A percentile compares a stretch with the other conserved stretches of the same genome.
These are phyloP conservation scores for Coemansia sp. DNA, from an alignment of 192 early-diverging fungal genomes.

Conservation along the genomic window DNA sequence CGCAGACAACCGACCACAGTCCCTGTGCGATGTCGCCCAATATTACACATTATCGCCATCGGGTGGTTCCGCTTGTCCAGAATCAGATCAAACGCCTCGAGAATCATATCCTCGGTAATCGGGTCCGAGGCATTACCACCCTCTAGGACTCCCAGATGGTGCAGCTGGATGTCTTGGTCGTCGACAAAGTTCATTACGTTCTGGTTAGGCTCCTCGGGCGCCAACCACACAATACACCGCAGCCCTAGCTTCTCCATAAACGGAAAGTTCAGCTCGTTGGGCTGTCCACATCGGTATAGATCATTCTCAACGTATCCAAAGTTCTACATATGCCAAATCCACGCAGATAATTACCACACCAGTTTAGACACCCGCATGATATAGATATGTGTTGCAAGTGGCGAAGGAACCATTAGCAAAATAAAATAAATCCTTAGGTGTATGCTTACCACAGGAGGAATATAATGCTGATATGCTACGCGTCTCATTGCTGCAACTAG, in stretches of 20 bases:
- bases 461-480: slow-evolving; percentile 54
- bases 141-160: slow-evolving; percentile 84
- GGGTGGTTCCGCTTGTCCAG: slow-evolving; percentile 89
- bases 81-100: slow-evolving; percentile 85
- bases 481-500: slow-evolving; percentile 27
- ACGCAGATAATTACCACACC: too few species aligned
- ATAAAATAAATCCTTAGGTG: too few species aligned
- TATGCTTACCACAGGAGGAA: slow-evolving; percentile 35
- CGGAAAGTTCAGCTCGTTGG: slow-evolving; percentile 99
- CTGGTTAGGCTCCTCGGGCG: slow-evolving; percentile 95
- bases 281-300: slow-evolving; percentile 94
- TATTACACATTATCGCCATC: slow-evolving; percentile 97
- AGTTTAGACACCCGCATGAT: too few species aligned
- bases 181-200: slow-evolving; percentile 95
- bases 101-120: slow-evolving; percentile 94
- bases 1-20: slow-evolving; percentile 97
- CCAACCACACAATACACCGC: slow-evolving; percentile 92
- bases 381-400: too few species aligned
- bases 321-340: slow-evolving; percentile 51
- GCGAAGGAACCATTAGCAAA: too few species aligned
- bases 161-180: slow-evolving; percentile 93
- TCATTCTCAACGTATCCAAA: slow-evolving; percentile 98
- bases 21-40: slow-evolving; percentile 96
- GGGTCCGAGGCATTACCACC: slow-evolving; percentile 94
- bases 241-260: slow-evolving; percentile 95